phyloP scores from a whole-genome alignment of 176 grass and related monocot species.

The Typha latifolia region DNA sequence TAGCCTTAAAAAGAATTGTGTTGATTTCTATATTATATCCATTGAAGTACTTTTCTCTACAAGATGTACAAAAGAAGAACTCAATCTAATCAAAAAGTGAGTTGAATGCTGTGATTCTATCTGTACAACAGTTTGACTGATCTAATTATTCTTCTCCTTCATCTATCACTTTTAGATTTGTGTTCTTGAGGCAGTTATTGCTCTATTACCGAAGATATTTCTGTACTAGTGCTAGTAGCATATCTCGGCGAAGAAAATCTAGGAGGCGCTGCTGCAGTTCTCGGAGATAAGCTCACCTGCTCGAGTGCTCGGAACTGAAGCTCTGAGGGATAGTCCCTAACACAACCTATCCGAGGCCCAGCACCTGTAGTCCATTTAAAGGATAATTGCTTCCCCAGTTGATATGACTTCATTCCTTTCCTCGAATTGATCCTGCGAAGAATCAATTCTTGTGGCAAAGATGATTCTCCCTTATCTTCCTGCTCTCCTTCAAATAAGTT shows the following conservation, averaged over 20 bases:
- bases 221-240: neutral
- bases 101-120: neutral
- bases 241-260: conserved; percentile 22
- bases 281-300: conserved; percentile 39
- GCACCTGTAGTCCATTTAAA: conserved; percentile 53
- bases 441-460: conserved; percentile 40
- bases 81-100: neutral
- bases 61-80: neutral
- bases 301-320: conserved; percentile 52
- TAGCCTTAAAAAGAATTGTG: neutral
- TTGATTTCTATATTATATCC: neutral
- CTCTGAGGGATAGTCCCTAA: conserved; percentile 59
- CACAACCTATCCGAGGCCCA: conserved; percentile 60
- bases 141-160: neutral
- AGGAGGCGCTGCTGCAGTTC: neutral
- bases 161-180: neutral
- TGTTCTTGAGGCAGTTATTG: neutral
- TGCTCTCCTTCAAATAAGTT: conserved; percentile 29
- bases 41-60: neutral
- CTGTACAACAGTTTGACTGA: neutral
- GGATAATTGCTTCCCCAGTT: conserved; percentile 49
- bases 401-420: conserved; percentile 53
- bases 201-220: neutral
- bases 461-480: conserved; percentile 2
- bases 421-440: conserved; percentile 51